Conservation (phyloP, 495 filamentous ascomycete species). For the Aspergillus incahuasiensis region DNA sequence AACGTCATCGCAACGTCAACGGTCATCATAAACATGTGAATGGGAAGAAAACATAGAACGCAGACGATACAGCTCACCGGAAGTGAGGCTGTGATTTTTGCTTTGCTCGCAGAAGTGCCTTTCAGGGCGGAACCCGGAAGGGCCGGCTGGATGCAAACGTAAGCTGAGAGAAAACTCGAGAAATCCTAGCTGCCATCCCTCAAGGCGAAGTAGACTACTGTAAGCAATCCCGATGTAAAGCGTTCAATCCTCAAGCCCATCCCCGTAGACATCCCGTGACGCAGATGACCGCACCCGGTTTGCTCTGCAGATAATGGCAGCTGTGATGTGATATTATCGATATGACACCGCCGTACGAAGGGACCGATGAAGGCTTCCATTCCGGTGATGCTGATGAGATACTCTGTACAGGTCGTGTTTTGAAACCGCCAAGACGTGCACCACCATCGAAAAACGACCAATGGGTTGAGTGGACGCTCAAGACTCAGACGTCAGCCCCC, state of each 20-base stretch:
- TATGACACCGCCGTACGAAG: constrained; percentile 10
- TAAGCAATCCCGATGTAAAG: constrained; percentile 3
- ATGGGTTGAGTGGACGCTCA: constrained; percentile 11
- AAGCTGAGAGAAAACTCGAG: constrained; percentile 12
- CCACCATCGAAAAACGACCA: constrained; percentile 10
- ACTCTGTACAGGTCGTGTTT: constrained; percentile 14
- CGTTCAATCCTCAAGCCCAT: neutral
- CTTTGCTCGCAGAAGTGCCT: constrained; percentile 8
- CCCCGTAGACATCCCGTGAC: constrained; percentile 2
- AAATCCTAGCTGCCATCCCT: constrained; percentile 9
- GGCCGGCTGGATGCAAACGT: constrained; percentile 8
- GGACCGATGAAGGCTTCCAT: constrained; percentile 7
- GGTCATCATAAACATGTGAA: constrained; percentile 3
- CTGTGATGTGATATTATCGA: constrained; percentile 13
- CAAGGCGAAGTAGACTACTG: constrained; percentile 10
- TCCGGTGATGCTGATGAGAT: constrained; percentile 15
- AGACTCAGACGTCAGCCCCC: constrained; percentile 12
- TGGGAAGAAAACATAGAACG: neutral
- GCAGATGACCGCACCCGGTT: neutral
- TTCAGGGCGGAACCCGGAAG: constrained; percentile 11
- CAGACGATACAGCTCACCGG: constrained; percentile 12
- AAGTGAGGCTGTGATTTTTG: constrained; percentile 8
- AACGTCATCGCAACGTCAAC: constrained; percentile 12
- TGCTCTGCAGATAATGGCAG: constrained; percentile 11
- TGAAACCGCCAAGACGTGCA: constrained; percentile 8